Base-by-base conservation (phyloP, 371 early-diverging fungal genomes). In the Cokeromyces recurvatus region DNA sequence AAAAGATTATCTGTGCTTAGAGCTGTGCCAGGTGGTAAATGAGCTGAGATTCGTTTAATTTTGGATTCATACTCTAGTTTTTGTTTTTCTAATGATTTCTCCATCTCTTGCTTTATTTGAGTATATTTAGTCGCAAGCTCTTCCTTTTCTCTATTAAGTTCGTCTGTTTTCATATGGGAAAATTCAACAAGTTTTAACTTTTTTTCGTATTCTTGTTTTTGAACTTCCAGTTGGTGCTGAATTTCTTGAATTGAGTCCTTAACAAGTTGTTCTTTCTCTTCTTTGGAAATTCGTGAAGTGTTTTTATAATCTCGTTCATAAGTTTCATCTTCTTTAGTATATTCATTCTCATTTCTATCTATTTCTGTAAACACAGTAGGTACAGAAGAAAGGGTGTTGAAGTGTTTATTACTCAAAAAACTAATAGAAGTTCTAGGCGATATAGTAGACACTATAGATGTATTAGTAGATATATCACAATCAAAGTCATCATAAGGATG, bases 21-120 rank as follows among this genome's bases (percentile, higher is more conserved):
- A 10, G 48, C 32, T 21, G 63, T 48, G 14, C 67, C 46, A 49
- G 66, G 55, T 34, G 76, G 73, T 4, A 62, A 55, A 43, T 73
- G 59, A 2, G 65, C 40, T 15, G 73, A 62, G 32, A 69, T 66
- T 2, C 74, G 61, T 46, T 73, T 69, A 48, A 79, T 66, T 46
- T 71, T 74, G 15, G 59, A 57, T 53, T 82, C 80, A 44, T 72
- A 79, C 20, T 62, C 69, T 21, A 64, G 50, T 11, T 68, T 66
- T 56, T 81, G 81, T 39, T 69, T 59, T 23, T 78, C 71, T 23
- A 81, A 41, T 20, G 67, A 48, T 15, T 58, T 55, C 51, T 64
- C 59, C 66, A 82, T 77, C 38, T 79, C 77, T 19, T 76, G 68
- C 36, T 71, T 59, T 8, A 71, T 70, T 29, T 62, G 67, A 1